phyloP scores from a whole-genome alignment of 73 alveolate species.

The Paramecium primaurelia region DNA sequence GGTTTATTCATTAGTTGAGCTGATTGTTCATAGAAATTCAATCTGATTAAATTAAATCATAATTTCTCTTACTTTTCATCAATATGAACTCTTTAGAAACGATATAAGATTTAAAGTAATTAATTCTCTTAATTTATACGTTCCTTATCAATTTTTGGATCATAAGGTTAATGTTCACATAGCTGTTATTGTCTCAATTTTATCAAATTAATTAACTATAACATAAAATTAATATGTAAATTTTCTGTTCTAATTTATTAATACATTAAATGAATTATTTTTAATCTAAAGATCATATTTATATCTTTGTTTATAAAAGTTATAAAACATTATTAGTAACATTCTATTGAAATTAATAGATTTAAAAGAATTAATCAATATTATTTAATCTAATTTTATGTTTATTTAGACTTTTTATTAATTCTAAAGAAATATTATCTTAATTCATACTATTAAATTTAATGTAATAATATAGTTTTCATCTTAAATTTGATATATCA shows the following conservation, averaged over 20 bases:
- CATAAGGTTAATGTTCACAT: neutral
- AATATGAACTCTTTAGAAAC: neutral
- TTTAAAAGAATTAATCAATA: no score
- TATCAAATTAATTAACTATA: neutral
- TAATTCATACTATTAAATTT: no score
- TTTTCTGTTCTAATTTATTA: neutral
- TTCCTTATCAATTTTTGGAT: neutral
- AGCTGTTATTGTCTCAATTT: neutral
- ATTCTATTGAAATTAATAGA: neutral
- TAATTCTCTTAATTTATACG: neutral
- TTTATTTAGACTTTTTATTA: neutral
- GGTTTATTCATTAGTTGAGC: conserved; percentile 2
- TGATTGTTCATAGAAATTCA: conserved; percentile 1
- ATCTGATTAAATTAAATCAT: neutral
- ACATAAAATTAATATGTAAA: neutral
- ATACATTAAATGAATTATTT: no score
- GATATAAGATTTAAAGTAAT: neutral
- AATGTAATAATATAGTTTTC: no score
- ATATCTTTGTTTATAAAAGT: no score
- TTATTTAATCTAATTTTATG: no score
- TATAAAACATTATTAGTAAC: no score
- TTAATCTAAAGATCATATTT: no score
- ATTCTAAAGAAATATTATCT: no score
- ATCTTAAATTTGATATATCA: no score
- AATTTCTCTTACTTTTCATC: conserved; percentile 12